Conservation (phyloP, 306 rosid species). For the Dalbergia oliveri region DNA sequence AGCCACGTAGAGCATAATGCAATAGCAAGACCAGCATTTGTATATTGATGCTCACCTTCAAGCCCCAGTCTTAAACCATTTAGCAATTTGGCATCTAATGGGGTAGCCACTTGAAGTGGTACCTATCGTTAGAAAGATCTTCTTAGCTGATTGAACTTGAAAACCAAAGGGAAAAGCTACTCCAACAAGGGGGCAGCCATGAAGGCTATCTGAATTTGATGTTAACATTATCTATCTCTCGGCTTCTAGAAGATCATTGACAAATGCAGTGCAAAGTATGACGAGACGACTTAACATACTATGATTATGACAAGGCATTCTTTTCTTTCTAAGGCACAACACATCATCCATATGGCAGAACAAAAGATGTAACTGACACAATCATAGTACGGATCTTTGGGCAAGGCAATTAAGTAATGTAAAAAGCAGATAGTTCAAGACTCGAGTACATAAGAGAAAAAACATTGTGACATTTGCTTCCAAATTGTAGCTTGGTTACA, state of each 20-base stretch:
- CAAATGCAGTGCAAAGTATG: slow-evolving; percentile 9
- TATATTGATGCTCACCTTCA: slow-evolving; percentile 94
- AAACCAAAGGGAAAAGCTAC: slow-evolving; percentile 32
- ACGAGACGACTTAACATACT: slow-evolving; percentile 31
- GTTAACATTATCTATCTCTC: not conserved
- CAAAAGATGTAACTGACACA: slow-evolving; percentile 26
- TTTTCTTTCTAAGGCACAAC: slow-evolving; percentile 7
- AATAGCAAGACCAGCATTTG: slow-evolving; percentile 94
- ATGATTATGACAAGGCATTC: slow-evolving; percentile 22
- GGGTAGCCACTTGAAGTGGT: slow-evolving; percentile 70
- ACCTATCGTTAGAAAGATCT: slow-evolving; percentile 60
- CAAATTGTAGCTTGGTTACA: slow-evolving; percentile 23
- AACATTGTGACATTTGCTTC: slow-evolving; percentile 34
- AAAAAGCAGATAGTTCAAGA: slow-evolving; percentile 25
- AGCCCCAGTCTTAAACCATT: slow-evolving; percentile 85
- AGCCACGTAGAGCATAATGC: slow-evolving; percentile 93
- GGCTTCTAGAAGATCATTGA: slow-evolving; percentile 38
- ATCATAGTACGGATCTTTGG: slow-evolving; percentile 21
- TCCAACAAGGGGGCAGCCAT: slow-evolving; percentile 29
- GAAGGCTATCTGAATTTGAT: slow-evolving; percentile 37
- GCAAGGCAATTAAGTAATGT: not conserved
- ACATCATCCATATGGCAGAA: slow-evolving; percentile 39
- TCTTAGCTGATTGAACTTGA: slow-evolving; percentile 43
- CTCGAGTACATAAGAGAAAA: slow-evolving; percentile 15
- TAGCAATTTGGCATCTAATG: slow-evolving; percentile 72